Percentiles rank a stretch among this genome's conserved stretches.
Conservation (phyloP, 73 alveolate genomes). For the Paramecium sonneborni region DNA sequence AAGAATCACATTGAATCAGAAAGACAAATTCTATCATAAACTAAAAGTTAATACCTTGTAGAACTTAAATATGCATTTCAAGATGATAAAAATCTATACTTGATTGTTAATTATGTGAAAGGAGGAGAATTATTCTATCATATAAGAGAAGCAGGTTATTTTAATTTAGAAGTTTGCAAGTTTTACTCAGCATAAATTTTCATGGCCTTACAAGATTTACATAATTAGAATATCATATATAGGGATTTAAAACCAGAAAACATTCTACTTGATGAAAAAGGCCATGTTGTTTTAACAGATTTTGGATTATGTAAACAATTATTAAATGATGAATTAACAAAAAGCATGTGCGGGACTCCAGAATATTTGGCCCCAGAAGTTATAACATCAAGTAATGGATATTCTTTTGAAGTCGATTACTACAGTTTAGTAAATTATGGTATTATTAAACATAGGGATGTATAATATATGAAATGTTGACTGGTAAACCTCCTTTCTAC, state of each 20-base stretch:
- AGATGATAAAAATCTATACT: constrained; percentile 81
- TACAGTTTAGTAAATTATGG: constrained; percentile 45
- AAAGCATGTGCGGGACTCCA: constrained; percentile 65
- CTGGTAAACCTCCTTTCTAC: constrained; percentile 83
- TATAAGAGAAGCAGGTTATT: not conserved
- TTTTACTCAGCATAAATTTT: constrained; percentile 65
- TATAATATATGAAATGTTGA: constrained; percentile 78
- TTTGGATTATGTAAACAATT: constrained; percentile 81
- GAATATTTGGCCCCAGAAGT: constrained; percentile 68
- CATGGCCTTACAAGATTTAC: constrained; percentile 76
- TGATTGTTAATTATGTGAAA: constrained; percentile 88
- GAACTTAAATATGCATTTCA: constrained; percentile 89
- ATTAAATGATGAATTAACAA: not conserved
- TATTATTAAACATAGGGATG: constrained; percentile 57
- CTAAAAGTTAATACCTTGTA: constrained; percentile 85
- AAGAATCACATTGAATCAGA: constrained; percentile 70
- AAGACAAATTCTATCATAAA: constrained; percentile 75
- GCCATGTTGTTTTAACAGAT: constrained; percentile 85
- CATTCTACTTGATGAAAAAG: constrained; percentile 74
- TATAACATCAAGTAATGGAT: not conserved
- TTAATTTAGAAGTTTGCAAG: not conserved
- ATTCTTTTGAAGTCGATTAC: not conserved
- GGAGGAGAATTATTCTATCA: constrained; percentile 92
- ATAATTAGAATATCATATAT: constrained; percentile 73
- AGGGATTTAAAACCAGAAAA: constrained; percentile 91